A percentile compares a stretch with the other conserved stretches of the same genome.
Conservation (phyloP, 306 rosid genomes). For the Cicer chorassanicum region DNA sequence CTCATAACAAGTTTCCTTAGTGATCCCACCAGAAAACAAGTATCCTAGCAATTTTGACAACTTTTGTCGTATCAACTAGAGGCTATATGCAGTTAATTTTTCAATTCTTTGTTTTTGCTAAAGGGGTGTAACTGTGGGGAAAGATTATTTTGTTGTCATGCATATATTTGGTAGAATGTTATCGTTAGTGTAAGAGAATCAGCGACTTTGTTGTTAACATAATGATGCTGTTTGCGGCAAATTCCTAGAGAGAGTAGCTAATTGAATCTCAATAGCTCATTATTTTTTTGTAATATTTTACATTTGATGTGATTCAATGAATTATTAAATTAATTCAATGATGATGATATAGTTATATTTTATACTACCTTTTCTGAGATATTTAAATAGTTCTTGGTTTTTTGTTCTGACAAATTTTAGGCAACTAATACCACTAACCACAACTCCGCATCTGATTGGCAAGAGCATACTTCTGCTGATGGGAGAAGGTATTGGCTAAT, state of each 20-base stretch:
- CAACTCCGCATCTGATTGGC: slow-evolving; percentile 89
- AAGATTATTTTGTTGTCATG: slow-evolving; percentile 22
- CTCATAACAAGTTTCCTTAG: background rate
- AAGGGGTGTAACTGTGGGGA: background rate
- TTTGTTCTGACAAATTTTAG: slow-evolving; percentile 56
- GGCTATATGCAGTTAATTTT: slow-evolving; percentile 22
- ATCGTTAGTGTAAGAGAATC: background rate
- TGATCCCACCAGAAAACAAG: background rate
- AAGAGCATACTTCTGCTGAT: slow-evolving; percentile 88
- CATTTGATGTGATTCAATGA: slow-evolving; percentile 16
- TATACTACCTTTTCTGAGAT: slow-evolving; percentile 34
- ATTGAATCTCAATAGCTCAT: slow-evolving; percentile 25
- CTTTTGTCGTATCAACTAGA: background rate
- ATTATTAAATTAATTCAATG: slow-evolving; percentile 12
- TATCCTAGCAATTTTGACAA: slow-evolving; percentile 7
- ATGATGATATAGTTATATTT: slow-evolving; percentile 13
- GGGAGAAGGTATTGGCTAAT: slow-evolving; percentile 79
- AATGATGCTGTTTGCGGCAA: slow-evolving; percentile 28
- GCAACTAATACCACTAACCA: slow-evolving; percentile 55
- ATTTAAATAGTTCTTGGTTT: slow-evolving; percentile 32
- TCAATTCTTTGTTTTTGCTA: background rate
- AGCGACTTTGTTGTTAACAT: slow-evolving; percentile 13
- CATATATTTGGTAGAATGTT: slow-evolving; percentile 31
- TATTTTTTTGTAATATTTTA: slow-evolving; percentile 14
- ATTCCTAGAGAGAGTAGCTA: slow-evolving; percentile 35